Percentiles rank a stretch among this genome's conserved stretches.
Conservation (phyloP, 805 yeast genomes). For the Zygotorulaspora florentina region DNA sequence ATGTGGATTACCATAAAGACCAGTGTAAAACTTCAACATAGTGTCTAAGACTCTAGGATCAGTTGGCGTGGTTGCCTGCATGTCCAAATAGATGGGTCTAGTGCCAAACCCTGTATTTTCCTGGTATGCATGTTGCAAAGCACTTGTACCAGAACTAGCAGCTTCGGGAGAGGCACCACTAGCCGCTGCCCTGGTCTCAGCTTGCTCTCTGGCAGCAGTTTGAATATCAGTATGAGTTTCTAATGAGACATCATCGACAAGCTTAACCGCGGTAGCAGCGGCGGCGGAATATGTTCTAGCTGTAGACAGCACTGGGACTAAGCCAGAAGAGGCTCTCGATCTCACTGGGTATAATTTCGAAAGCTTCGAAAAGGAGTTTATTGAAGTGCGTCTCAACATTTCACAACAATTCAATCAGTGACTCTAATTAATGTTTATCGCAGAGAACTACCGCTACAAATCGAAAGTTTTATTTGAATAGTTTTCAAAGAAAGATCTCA, state of each 20-base stretch:
- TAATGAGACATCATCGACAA: conserved; percentile 25
- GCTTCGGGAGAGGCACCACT: conserved; percentile 17
- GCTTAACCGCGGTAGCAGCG: conserved; percentile 27
- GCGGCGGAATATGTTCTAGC: conserved; percentile 15
- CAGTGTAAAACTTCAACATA: conserved; percentile 83
- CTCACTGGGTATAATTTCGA: conserved; percentile 1
- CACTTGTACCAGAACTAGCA: conserved; percentile 28
- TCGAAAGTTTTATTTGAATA: too few relatives aligned
- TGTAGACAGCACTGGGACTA: background rate
- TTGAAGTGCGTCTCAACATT: conserved; percentile 10
- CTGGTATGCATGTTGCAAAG: conserved; percentile 38
- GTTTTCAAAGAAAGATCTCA: too few relatives aligned
- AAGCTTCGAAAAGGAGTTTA: conserved; percentile 2
- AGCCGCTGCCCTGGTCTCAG: conserved; percentile 19
- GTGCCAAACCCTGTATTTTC: conserved; percentile 50
- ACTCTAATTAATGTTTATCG: too few relatives aligned
- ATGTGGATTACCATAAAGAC: conserved; percentile 96
- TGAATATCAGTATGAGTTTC: conserved; percentile 35
- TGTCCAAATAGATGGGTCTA: conserved; percentile 92
- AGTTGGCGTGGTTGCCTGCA: conserved; percentile 98
- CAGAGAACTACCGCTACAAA: too few relatives aligned
- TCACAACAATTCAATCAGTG: background rate
- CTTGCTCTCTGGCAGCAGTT: conserved; percentile 31
- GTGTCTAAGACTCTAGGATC: conserved; percentile 94
- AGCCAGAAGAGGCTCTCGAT: background rate